Conservation (phyloP, 2,329 filamentous ascomycete species). For the Beauveria varroae region DNA sequence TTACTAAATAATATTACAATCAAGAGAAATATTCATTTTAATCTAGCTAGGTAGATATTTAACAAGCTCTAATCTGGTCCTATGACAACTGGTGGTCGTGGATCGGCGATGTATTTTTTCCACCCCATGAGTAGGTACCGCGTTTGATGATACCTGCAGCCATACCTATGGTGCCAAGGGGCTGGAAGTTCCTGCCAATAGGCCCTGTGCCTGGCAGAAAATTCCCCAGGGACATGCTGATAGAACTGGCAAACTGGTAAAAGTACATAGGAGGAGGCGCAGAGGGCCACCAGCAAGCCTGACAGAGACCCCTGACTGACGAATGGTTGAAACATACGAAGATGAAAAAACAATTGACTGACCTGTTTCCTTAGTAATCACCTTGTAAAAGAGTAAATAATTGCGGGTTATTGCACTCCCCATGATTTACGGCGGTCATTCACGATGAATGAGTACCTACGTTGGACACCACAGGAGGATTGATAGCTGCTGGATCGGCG, state of each 20-base stretch:
- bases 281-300: constrained; percentile 3
- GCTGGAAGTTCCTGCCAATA: background rate
- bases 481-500: background rate
- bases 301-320: background rate
- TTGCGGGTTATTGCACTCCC: too few species aligned
- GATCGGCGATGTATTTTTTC: too few species aligned
- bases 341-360: background rate
- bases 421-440: background rate
- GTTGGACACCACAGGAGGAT: background rate
- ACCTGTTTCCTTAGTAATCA: too few species aligned
- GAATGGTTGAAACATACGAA: background rate
- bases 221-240: background rate
- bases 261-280: background rate
- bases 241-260: background rate
- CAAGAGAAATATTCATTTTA: too few species aligned
- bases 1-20: too few species aligned
- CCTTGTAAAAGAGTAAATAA: too few species aligned
- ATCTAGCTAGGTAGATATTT: too few species aligned
- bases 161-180: background rate
- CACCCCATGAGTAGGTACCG: too few species aligned
- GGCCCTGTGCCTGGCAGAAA: background rate
- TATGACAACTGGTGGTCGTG: too few species aligned
- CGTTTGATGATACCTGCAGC: background rate
- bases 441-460: too few species aligned
- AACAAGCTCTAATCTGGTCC: too few species aligned